phyloP scores from a whole-genome alignment of 108 stramenopile genomes.

The Skeletonema potamos region DNA sequence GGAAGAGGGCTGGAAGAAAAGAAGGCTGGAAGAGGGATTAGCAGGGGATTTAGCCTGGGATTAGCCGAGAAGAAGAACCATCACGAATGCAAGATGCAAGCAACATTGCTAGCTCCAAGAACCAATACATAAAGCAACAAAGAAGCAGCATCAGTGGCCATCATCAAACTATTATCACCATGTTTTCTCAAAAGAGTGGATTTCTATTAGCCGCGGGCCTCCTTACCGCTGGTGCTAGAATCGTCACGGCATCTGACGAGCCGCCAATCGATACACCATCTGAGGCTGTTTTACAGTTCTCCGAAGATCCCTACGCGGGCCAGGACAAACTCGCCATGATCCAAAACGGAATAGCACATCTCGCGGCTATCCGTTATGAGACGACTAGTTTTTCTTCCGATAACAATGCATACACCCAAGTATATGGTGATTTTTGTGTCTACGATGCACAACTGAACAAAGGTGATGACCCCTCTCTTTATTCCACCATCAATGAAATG shows the following conservation, averaged over 20 bases:
- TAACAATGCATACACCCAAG: neutral
- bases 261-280: neutral
- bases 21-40: too few species aligned
- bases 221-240: neutral
- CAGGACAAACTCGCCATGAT: conserved; percentile 11
- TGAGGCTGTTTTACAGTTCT: neutral
- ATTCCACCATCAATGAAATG: neutral
- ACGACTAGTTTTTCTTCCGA: neutral
- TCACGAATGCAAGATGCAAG: too few species aligned
- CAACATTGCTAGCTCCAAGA: too few species aligned
- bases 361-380: conserved; percentile 3
- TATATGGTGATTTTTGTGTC: conserved; percentile 17
- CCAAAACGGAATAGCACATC: neutral
- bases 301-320: neutral
- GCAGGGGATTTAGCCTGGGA: too few species aligned
- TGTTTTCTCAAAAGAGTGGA: too few species aligned
- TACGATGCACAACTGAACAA: neutral
- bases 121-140: too few species aligned
- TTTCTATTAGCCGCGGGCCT: neutral
- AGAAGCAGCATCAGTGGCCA: too few species aligned
- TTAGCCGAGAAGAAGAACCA: too few species aligned
- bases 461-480: conserved; percentile 1
- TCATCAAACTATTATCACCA: too few species aligned
- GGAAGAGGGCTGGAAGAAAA: too few species aligned
- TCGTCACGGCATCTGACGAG: neutral